phyloP scores from a whole-genome alignment of 2,329 filamentous ascomycete genomes.

The Rutstroemia sydowiana region DNA sequence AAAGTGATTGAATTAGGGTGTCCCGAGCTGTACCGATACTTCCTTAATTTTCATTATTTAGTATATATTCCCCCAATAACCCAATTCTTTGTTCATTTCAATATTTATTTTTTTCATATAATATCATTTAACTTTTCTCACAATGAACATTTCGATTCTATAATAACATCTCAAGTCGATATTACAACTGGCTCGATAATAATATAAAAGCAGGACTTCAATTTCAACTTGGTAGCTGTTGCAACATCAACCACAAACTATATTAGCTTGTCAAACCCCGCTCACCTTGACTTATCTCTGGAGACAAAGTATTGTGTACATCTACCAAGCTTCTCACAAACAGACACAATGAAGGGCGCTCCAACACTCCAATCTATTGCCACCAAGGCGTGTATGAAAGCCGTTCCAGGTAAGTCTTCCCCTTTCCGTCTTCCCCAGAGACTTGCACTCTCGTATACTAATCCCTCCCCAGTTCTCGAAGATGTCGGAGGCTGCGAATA shows the following conservation, averaged over 20 bases:
- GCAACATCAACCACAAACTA: no score
- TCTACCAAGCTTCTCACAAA: no score
- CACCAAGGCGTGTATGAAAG: conserved; percentile 43
- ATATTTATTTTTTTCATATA: background rate
- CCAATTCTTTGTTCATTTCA: background rate
- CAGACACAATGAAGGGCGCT: conserved; percentile 20
- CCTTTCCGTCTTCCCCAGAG: background rate
- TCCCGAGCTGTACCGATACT: no score
- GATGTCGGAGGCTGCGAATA: conserved; percentile 69
- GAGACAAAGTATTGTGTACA: no score
- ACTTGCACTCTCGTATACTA: conserved; percentile 8
- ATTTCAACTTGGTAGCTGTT: no score
- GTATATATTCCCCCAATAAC: conserved; percentile 5
- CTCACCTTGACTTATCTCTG: no score
- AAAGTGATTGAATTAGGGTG: no score
- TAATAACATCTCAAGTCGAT: no score
- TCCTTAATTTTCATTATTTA: background rate
- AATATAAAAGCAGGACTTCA: background rate
- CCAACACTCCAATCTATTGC: conserved; percentile 47
- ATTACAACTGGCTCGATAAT: no score
- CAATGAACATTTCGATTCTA: no score
- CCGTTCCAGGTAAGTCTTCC: conserved; percentile 35
- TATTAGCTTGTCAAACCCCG: no score
- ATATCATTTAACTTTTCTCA: background rate
- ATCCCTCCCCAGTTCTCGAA: conserved; percentile 42